Evolutionary conservation across 768 basidiomycete species (phyloP).

Genomic region (Mycena leptocephala): DNA sequence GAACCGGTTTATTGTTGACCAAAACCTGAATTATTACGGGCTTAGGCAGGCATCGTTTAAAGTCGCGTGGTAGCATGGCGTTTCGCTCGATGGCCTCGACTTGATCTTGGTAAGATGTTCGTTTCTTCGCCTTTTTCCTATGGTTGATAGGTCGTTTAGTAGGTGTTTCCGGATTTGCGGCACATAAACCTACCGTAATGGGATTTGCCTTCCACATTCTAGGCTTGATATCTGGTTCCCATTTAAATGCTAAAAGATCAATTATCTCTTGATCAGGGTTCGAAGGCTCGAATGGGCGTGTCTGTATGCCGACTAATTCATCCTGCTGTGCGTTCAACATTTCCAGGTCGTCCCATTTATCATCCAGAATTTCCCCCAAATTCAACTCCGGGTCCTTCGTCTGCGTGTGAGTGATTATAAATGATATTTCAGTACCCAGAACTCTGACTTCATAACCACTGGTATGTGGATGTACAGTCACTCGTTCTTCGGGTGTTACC

Average conservation of each 20-base stretch:
- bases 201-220: neutral
- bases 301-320: neutral
- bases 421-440: neutral
- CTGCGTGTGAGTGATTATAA: neutral
- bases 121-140: neutral
- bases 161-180: neutral
- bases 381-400: neutral
- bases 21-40: conserved; percentile 3
- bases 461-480: neutral
- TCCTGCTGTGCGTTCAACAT: neutral
- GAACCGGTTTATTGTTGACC: conserved; percentile 1
- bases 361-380: neutral
- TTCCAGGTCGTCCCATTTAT: conserved; percentile 10
- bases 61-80: conserved; percentile 17
- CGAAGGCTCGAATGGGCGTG: neutral
- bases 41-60: conserved; percentile 9
- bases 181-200: neutral
- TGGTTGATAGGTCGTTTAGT: neutral
- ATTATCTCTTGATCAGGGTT: neutral
- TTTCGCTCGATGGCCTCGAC: conserved; percentile 17
- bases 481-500: neutral
- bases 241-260: neutral
- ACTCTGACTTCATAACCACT: neutral
- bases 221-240: neutral
- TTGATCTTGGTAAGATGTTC: neutral